Percentiles rank a stretch among this genome's conserved stretches.
Evolutionary conservation across 805 yeast genomes (phyloP).

Genomic region (Jamesozyma rosinii): DNA sequence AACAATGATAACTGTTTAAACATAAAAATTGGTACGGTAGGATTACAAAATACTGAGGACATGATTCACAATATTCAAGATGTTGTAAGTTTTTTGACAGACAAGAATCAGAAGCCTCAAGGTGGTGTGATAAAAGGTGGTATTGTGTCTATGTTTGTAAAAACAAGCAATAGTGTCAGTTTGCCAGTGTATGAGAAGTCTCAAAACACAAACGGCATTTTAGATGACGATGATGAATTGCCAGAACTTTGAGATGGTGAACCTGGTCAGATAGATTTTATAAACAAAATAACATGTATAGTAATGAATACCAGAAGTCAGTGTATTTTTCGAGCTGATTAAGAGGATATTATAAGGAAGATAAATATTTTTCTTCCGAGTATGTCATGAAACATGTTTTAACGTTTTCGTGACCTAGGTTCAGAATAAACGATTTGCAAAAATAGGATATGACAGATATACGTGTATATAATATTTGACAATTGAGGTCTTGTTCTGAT

Average conservation of each 20-base stretch:
- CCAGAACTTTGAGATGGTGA: neutral
- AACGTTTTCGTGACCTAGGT: too few relatives aligned
- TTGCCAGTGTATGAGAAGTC: constrained; percentile 41
- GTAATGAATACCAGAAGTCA: too few relatives aligned
- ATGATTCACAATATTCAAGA: constrained; percentile 23
- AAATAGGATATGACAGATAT: too few relatives aligned
- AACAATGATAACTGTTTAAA: constrained; percentile 53
- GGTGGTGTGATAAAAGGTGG: constrained; percentile 49
- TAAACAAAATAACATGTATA: neutral
- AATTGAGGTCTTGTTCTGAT: too few relatives aligned
- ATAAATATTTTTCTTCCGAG: too few relatives aligned
- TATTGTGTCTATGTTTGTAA: constrained; percentile 46
- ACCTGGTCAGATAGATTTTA: neutral
- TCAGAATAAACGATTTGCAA: too few relatives aligned
- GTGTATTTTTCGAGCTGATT: too few relatives aligned
- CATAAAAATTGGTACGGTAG: constrained; percentile 45
- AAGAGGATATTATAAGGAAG: too few relatives aligned
- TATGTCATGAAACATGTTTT: too few relatives aligned
- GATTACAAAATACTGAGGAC: constrained; percentile 18
- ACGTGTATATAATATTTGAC: too few relatives aligned
- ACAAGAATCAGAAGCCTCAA: constrained; percentile 39
- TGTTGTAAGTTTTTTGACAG: constrained; percentile 39
- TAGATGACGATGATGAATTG: neutral
- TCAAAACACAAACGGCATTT: neutral
- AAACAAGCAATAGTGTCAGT: constrained; percentile 58